Base-by-base conservation (phyloP, 805 yeast genomes). In the Danielia reshetovae region DNA sequence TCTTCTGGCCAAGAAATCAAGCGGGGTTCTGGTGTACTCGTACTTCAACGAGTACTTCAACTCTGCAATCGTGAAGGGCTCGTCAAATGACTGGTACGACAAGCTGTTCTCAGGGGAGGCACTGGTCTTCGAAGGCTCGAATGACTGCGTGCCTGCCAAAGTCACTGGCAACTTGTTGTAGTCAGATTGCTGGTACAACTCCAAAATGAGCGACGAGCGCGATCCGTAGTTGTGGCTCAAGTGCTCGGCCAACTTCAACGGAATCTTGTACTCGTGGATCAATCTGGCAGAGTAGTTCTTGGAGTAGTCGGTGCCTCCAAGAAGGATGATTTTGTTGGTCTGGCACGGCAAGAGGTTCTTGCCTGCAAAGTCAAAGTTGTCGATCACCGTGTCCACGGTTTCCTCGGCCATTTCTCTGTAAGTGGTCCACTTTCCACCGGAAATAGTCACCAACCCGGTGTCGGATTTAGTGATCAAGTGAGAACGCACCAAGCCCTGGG, bases 351-450 rank as follows among this genome's bases (percentile, higher is more conserved):
- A 30, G 51, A 44, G 40, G 27, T 61, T 57, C 36, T 39, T 49
- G 64, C 43, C 49, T 31, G 30, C 62, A 34, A 72, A 68, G 32
- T 65, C 64, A 37, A 62, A 62, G 27, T 56, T 47, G 54, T 75
- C 69, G 30, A 85, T 70, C 35, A 84, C 78, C 48, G 77, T 77
- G 59, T 85, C 81, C 30, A 89, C 80, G 29, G 96, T 85, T 67
- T 90, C 96, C 66, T 89, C 81, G 15, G 97, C 96, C 97, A 89
- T 89, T 68, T 87, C 95, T 68, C 97, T 77, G 70, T 89, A 90
- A 24, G 97, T 89, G 35, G 97, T 89, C 97, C 97, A 89, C 68
- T 89, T 89, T 60, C 97, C 97, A 53, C 97, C 97, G 13, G 95
- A 81, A 47, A 89, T 84, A 25, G 97, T 89, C 25, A 89, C 71